Evolutionary conservation across 352 stramenopile species (phyloP), one percentile per base, ranked within the genome.

Genomic region (Phytophthora vignae): DNA sequence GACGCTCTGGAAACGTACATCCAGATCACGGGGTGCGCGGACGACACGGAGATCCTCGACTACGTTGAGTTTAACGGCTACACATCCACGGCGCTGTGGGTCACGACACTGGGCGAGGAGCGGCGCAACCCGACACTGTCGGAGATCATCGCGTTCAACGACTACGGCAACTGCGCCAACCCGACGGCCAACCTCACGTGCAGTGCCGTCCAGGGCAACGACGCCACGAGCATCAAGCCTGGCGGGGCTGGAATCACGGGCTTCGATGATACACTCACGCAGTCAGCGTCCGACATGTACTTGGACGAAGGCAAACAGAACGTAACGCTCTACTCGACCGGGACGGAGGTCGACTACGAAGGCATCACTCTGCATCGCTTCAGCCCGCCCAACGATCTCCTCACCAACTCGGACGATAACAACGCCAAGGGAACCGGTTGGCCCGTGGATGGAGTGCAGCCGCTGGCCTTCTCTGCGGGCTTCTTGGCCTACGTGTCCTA

Each of bases 401-500:
- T 93, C 12, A 31, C 21, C 31, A 69, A 71, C 21, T 63, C 56
- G 1, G 50, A 69, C 19, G 60, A 50, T 46, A 92, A 87, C 19
- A 73, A 67, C 7, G 49, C n/a, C 3, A 60, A 76, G 11, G 87
- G 87, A 48, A 85, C 78, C 2, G 87, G 74, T 10, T 79, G 74
- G 67, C 87, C 87, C 0, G 80, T 94, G 27, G 79, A 94, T 38
- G 87, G 87, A 19, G 70, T 94, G n/a, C 85, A 94, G 64, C 69
- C 76, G 19, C 58, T 90, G 53, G 76, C 74, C 27, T 94, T 93
- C 63, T 78, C 78, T 44, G 74, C 61, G 14, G 87, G 85, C 25
- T 90, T 94, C 64, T 49, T 93, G 21, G 77, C 84, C 15, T 94
- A 83, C 58, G 59, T 94, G 54, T 94, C 87, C 53, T 87, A 80